Percentiles rank a stretch among this genome's conserved stretches.
Conservation (phyloP, 768 basidiomycete genomes). For the Mycena alexandri region DNA sequence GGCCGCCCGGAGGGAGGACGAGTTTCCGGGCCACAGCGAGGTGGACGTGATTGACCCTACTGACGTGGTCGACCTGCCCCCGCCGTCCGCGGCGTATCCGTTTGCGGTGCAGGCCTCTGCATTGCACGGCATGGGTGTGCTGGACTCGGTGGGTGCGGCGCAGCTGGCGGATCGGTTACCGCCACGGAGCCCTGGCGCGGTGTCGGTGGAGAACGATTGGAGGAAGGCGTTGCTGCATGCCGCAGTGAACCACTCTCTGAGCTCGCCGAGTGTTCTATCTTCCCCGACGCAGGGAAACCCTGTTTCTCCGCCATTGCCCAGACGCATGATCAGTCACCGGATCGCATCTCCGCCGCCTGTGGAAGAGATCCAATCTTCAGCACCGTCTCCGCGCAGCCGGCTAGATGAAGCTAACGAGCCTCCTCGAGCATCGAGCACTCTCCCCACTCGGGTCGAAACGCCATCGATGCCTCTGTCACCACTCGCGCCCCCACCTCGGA, state of each 20-base stretch:
- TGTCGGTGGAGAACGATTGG: slow-evolving; percentile 77
- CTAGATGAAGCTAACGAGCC: slow-evolving; percentile 36
- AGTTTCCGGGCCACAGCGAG: slow-evolving; percentile 54
- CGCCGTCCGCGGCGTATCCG: slow-evolving; percentile 74
- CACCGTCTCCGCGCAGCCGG: slow-evolving; percentile 42
- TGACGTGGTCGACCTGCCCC: slow-evolving; percentile 84
- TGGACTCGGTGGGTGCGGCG: slow-evolving; percentile 82
- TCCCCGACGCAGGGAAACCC: slow-evolving; percentile 52
- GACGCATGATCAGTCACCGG: slow-evolving; percentile 57
- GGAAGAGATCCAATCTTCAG: slow-evolving; percentile 47
- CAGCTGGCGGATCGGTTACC: slow-evolving; percentile 82
- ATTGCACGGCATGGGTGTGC: slow-evolving; percentile 77
- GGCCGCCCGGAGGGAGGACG: slow-evolving; percentile 53
- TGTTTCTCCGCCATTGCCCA: slow-evolving; percentile 41
- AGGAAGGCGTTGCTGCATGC: slow-evolving; percentile 80
- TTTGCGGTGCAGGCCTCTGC: slow-evolving; percentile 84
- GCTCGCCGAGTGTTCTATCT: slow-evolving; percentile 61
- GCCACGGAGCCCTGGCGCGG: slow-evolving; percentile 72
- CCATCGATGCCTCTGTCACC: slow-evolving; percentile 71
- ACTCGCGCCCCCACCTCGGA: slow-evolving; percentile 75
- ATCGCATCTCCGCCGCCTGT: slow-evolving; percentile 50
- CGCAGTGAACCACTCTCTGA: slow-evolving; percentile 83
- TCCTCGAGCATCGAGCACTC: slow-evolving; percentile 57
- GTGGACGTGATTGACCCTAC: slow-evolving; percentile 82
- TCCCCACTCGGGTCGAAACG: slow-evolving; percentile 73